These are phyloP conservation scores for Pinus taeda DNA, from an alignment of 75 land plant species.

Conservation along the genomic window DNA sequence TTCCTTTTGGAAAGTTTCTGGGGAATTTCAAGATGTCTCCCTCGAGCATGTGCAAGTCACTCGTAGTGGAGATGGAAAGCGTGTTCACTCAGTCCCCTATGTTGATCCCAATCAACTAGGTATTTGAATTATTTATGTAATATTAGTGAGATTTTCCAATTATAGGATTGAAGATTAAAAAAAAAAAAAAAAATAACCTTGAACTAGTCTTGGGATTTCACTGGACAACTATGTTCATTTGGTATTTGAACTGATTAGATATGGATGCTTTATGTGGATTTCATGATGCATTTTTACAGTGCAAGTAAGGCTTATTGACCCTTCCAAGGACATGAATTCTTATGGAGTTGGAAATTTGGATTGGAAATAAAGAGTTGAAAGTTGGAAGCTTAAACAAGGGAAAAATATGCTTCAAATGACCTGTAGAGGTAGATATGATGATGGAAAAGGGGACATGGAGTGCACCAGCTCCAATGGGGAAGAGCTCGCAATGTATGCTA, in stretches of 20 bases:
- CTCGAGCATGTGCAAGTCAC: constrained; percentile 57
- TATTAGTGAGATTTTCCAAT: neutral
- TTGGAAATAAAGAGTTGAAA: constrained; percentile 91
- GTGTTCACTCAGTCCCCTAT: constrained; percentile 47
- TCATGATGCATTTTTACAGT: constrained; percentile 28
- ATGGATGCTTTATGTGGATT: neutral
- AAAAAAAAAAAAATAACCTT: too few relatives aligned
- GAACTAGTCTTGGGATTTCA: too few relatives aligned
- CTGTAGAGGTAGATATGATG: constrained; percentile 41
- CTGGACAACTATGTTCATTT: too few relatives aligned
- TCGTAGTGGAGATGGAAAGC: constrained; percentile 48
- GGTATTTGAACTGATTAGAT: too few relatives aligned
- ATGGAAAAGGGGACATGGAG: constrained; percentile 69
- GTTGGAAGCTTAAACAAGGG: constrained; percentile 83
- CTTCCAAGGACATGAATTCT: constrained; percentile 78
- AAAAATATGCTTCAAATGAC: constrained; percentile 58
- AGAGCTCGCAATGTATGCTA: constrained; percentile 66
- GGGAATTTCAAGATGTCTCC: constrained; percentile 57
- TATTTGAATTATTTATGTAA: constrained; percentile 14
- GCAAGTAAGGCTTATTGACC: constrained; percentile 79
- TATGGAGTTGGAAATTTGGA: constrained; percentile 85
- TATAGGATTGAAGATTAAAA: neutral
- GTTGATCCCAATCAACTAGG: constrained; percentile 76
- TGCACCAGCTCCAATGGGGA: constrained; percentile 83
- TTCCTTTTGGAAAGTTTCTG: constrained; percentile 18